Base-by-base conservation (phyloP, 106 monocot species). In the Dendrobium catenatum region DNA sequence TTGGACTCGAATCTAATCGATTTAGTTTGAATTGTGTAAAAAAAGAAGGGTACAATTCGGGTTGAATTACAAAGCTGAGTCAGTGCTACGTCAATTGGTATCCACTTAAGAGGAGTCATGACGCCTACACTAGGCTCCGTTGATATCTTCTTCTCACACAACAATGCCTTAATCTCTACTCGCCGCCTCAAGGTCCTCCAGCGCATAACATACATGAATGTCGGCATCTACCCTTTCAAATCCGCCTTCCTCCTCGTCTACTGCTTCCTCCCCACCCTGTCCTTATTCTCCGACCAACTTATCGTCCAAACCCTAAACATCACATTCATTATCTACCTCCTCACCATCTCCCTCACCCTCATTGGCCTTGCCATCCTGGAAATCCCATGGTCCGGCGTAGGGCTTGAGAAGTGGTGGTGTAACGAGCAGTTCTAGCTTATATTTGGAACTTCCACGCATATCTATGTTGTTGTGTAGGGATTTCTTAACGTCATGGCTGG, bases 401-500 rank as follows among this genome's bases (percentile, higher is more conserved):
- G 83, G 0, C 79, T 92, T 9, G 89, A 92, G 75, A 87, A 92
- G 33, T 89, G 89, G 92, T 92, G 92, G 92, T 68, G 92, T 0
- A 92, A 92, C 78, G 89, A 92, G 84, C 92, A 92, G 82, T 92
- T 89, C 84, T 92, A 89, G 92, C 87, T 92, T 5, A 92, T 92
- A 61, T 92, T 89, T 64, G 92, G 92, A 80, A 92, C 89, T 11
- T 87, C 87, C 18, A 83, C 92, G 0, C 92, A 92, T 49, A 81
- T 92, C 76, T 86, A 82, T 72, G 92, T 89, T 1, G 92, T 92
- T 17, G 85, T 92, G 20, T 89, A 92, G 51, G 92, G 89, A 1
- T 82, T 92, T 3, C 84, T 89, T 8, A 83, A 83, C 31, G 83
- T 83, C 17, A 56, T 83, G 26, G 83, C 83, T 0, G 83, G 83